Evolutionary conservation across 106 monocot species (phyloP).

Genomic region (Ottelia alismoides): DNA sequence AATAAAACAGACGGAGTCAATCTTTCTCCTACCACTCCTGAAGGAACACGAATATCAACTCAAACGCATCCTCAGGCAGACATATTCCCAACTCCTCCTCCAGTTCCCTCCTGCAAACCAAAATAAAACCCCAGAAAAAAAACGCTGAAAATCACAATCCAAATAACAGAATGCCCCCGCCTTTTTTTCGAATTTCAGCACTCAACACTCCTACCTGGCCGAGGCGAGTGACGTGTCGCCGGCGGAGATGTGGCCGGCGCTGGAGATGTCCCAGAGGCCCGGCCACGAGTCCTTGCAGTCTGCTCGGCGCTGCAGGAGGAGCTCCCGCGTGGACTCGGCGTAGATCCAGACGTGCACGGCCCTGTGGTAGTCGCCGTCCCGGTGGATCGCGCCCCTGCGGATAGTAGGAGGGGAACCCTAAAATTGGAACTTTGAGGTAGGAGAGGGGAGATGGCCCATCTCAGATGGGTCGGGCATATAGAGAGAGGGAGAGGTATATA

Average conservation of each 20-base stretch:
- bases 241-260: conserved; percentile 90
- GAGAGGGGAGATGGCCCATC: too few relatives aligned
- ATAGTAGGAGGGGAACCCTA: background rate
- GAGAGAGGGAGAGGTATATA: background rate
- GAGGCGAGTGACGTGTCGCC: conserved; percentile 69
- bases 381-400: conserved; percentile 55
- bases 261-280: conserved; percentile 88
- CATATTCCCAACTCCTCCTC: conserved; percentile 81
- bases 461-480: background rate
- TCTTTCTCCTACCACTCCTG: conserved; percentile 57
- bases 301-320: conserved; percentile 82
- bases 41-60: conserved; percentile 79
- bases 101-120: conserved; percentile 66
- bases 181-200: too few relatives aligned
- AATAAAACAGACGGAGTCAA: background rate
- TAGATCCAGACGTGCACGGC: conserved; percentile 97
- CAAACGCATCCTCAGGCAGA: conserved; percentile 87
- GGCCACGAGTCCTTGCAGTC: conserved; percentile 98
- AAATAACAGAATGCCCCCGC: too few relatives aligned
- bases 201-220: conserved; percentile 58
- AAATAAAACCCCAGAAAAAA: background rate
- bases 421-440: background rate
- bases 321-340: conserved; percentile 78
- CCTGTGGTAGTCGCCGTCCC: conserved; percentile 85
- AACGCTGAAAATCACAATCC: too few relatives aligned